These are phyloP conservation scores for Colletotrichum lupini DNA, from an alignment of 2,329 filamentous ascomycete species.

Conservation along the genomic window DNA sequence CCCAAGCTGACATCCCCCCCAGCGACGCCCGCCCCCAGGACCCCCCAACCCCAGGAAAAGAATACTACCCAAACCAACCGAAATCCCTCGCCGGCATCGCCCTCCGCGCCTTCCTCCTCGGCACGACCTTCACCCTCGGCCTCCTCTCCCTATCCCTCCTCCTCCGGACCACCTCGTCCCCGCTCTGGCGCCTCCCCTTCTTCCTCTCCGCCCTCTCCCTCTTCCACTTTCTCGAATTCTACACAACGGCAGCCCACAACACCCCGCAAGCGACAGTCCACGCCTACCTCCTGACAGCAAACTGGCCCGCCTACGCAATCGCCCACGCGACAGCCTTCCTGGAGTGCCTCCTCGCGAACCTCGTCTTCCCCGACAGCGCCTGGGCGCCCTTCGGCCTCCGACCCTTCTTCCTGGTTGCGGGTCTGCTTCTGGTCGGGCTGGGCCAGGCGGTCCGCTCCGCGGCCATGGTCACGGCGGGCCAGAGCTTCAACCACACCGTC, in stretches of 20 bases:
- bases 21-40: constrained; percentile 33
- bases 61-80: constrained; percentile 56
- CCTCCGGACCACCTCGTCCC: constrained; percentile 52
- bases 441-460: constrained; percentile 83
- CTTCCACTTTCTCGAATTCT: constrained; percentile 98
- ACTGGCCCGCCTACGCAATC: constrained; percentile 85
- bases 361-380: constrained; percentile 63
- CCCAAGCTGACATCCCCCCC: constrained; percentile 36
- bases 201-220: constrained; percentile 76
- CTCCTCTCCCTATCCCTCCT: constrained; percentile 43
- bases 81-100: constrained; percentile 72
- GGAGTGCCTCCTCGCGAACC: constrained; percentile 75
- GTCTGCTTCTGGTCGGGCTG: constrained; percentile 70
- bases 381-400: constrained; percentile 59
- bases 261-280: constrained; percentile 76
- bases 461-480: constrained; percentile 90
- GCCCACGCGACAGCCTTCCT: constrained; percentile 80
- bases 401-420: constrained; percentile 60
- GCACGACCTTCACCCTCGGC: constrained; percentile 53
- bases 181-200: constrained; percentile 72
- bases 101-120: constrained; percentile 66
- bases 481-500: constrained; percentile 91
- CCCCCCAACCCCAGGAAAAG: constrained; percentile 41
- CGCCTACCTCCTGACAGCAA: constrained; percentile 85
- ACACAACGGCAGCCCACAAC: constrained; percentile 87